Evolutionary conservation across 78 protist genomes (phyloP), one percentile per base, ranked within the genome.

Genomic region (Pigoraptor vietnamica): DNA sequence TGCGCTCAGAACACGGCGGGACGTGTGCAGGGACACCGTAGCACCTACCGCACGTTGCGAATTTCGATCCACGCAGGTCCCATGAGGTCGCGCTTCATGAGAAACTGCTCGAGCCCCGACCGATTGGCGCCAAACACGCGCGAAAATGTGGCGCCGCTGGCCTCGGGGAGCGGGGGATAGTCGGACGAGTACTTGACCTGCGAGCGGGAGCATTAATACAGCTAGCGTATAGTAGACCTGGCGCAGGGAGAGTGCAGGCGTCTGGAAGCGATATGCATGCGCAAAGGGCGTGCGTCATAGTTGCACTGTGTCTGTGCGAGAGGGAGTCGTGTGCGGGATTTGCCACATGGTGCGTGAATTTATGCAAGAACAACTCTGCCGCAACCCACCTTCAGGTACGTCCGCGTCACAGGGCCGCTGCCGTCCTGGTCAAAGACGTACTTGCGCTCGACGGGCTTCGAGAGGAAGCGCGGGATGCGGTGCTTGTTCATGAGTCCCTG

Each of bases 51-150:
- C n/a, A 89, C 48, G 19, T 39, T 14, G 39, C 0, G 9, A 39
- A 87, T 81, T 29, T 23, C 29, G 35, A 98, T 84, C 98, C 98
- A 98, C 93, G 96, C 88, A 23, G 99, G 99, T 14, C 99, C 99
- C 97, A 91, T 96, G 36, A 98, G 88, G 48, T 91, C 39, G 33
- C 95, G 90, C 88, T 97, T 94, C 35, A 97, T 0, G 0, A 98
- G 34, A 88, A 98, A 94, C 9, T 36, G 56, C 95, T 98, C 99
- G 0, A 93, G 25, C 33, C 90, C 37, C 32, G 93, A 81, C 34
- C 95, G 92, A 56, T 92, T 37, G 36, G 95, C 88, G 35, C 99
- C 99, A 67, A 97, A 97, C 32, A 95, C 94, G 39, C 24, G 67
- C 79, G 91, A 87, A 88, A 91, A 92, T 24, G 92, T 86, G 32